Base-by-base conservation (phyloP, 306 rosid species). In the Inga leiocalycina region DNA sequence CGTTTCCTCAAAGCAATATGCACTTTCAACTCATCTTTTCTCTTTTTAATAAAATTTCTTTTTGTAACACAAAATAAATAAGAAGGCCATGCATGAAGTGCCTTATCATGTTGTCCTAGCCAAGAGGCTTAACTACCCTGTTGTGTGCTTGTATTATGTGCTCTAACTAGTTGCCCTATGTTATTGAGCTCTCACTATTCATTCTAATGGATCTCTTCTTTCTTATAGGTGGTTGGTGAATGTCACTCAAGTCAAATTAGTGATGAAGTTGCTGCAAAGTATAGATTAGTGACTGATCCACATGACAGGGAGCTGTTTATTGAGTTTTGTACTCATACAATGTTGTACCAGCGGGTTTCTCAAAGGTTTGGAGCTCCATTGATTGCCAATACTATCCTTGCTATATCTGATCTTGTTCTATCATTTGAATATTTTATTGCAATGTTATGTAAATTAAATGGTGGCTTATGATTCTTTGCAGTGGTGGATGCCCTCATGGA, bases 321-420 rank as follows among this genome's bases (percentile, higher is more conserved):
- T 79, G 98, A 93, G 78, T 93, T 95, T 90, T 91, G 93, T 80
- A 93, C 91, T 83, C 97, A 95, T 86, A 92, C 94, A 80, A 75
- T 95, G 84, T 84, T 95, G 90, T 95, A 92, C 82, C 99, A 95
- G 86, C 86, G 85, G 54, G 86, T 89, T 74, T 86, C 94, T 87
- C 97, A 87, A 88, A 90, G 95, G 99, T 95, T 48, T 69, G 84
- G 52, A 86, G 65, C 71, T 86, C 39, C 54, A 73, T 70, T 22
- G 43, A 84, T 51, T 39, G 81, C 75, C 77, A 46, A 71, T 82
- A 61, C 59, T 82, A 67, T 67, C 45, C 70, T 76, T 82, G 80
- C 79, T 49, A 73, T 88, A 81, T 85, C 77, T 79, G 69, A 34
- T 15, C 41, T 79, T 61, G 24, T 84, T 61, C 77, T 72, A 48